These are phyloP conservation scores for Penicillium cosmopolitanum DNA, from an alignment of 495 filamentous ascomycete genomes.

Conservation along the genomic window DNA sequence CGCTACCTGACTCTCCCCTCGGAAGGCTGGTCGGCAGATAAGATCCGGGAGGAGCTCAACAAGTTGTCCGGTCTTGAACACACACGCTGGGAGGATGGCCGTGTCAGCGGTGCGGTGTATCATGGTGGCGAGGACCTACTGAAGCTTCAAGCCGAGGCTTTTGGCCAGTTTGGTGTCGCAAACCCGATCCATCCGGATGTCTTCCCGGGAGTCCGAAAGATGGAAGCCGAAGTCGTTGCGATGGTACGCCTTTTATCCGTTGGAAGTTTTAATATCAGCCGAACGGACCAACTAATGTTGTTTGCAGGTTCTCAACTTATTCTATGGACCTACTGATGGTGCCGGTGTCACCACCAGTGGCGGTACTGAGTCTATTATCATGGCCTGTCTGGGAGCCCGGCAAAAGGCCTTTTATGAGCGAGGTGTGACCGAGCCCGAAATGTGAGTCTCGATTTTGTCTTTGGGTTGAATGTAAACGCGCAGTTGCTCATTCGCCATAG, in stretches of 20 bases:
- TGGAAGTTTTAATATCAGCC: no score
- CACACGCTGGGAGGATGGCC: slow-evolving; percentile 94
- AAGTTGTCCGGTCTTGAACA: slow-evolving; percentile 85
- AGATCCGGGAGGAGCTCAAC: slow-evolving; percentile 77
- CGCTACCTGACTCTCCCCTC: slow-evolving; percentile 79
- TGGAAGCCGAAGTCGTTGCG: slow-evolving; percentile 97
- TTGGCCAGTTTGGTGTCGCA: slow-evolving; percentile 88
- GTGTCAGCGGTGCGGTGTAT: slow-evolving; percentile 94
- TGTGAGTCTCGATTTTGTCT: slow-evolving; percentile 55
- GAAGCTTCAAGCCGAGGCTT: slow-evolving; percentile 88
- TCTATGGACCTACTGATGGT: slow-evolving; percentile 82
- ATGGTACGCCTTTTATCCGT: slow-evolving; percentile 62
- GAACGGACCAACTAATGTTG: slow-evolving; percentile 8
- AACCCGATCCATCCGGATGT: slow-evolving; percentile 99
- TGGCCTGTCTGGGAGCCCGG: slow-evolving; percentile 86
- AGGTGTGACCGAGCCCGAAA: slow-evolving; percentile 90
- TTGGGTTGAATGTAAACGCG: background rate
- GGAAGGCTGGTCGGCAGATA: slow-evolving; percentile 81
- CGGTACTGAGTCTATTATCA: slow-evolving; percentile 93
- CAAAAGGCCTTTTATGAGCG: slow-evolving; percentile 86
- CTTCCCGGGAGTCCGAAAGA: slow-evolving; percentile 96
- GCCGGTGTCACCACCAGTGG: slow-evolving; percentile 91
- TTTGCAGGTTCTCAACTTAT: slow-evolving; percentile 72
- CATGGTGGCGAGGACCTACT: slow-evolving; percentile 86
- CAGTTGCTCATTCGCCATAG: slow-evolving; percentile 47